Percentiles rank a stretch among this genome's conserved stretches.
Conservation (phyloP, 306 rosid genomes). For the Fragaria ananassa region DNA sequence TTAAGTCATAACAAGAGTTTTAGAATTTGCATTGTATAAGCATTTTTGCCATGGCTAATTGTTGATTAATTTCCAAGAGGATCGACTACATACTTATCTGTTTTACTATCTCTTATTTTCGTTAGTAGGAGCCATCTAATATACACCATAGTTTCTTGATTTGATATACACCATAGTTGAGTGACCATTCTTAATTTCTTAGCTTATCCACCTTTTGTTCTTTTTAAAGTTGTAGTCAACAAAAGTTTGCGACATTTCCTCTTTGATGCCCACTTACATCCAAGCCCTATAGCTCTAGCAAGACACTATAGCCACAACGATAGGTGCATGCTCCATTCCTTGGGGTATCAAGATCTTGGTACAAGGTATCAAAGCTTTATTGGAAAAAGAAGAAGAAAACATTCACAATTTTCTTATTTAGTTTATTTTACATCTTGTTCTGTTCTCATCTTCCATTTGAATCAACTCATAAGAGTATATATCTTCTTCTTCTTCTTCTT, state of each 20-base stretch:
- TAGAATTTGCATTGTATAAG: not conserved
- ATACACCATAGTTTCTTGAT: not conserved
- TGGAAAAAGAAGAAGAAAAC: not conserved
- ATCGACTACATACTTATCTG: not conserved
- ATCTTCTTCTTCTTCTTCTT: no score
- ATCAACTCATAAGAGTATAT: no score
- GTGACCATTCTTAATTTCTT: not conserved
- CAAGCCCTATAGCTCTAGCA: not conserved
- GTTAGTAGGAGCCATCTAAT: slow-evolving; percentile 19
- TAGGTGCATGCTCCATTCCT: not conserved
- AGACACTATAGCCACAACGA: not conserved
- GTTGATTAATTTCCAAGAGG: not conserved
- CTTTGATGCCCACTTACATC: not conserved
- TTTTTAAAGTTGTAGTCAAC: slow-evolving; percentile 22
- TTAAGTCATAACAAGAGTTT: not conserved
- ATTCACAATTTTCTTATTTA: not conserved
- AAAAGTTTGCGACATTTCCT: slow-evolving; percentile 15
- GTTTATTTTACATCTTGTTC: not conserved
- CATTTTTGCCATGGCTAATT: not conserved
- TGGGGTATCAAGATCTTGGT: not conserved
- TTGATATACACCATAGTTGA: no score
- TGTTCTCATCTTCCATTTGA: not conserved
- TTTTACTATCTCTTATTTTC: not conserved
- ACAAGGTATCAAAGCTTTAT: not conserved
- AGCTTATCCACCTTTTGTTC: not conserved